phyloP scores from a whole-genome alignment of 495 filamentous ascomycete genomes.

The Penicillium crystallinum region DNA sequence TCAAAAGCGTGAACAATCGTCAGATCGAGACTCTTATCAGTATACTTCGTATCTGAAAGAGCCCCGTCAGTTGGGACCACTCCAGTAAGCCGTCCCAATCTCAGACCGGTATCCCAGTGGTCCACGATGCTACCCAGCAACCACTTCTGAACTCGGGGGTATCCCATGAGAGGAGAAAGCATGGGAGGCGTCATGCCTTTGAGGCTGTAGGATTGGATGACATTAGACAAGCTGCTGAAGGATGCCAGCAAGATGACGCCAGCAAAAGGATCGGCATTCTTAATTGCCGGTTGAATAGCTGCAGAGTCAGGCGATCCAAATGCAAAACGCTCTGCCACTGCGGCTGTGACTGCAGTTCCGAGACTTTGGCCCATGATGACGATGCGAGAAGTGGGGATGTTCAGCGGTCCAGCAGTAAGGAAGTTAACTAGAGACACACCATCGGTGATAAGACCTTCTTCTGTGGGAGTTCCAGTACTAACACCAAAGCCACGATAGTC shows the following conservation, averaged over 20 bases:
- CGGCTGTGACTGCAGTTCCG: conserved; percentile 77
- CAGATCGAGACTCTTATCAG: conserved; percentile 53
- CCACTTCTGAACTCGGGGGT: conserved; percentile 48
- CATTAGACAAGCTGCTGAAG: conserved; percentile 66
- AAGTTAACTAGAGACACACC: conserved; percentile 65
- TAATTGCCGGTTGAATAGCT: conserved; percentile 33
- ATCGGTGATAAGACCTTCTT: conserved; percentile 77
- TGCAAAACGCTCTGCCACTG: conserved; percentile 62
- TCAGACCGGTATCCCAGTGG: conserved; percentile 49
- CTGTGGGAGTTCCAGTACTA: conserved; percentile 73
- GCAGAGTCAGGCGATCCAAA: conserved; percentile 37
- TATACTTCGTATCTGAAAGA: conserved; percentile 25
- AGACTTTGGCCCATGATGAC: conserved; percentile 84
- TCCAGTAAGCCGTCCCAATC: conserved; percentile 42
- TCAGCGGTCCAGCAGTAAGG: conserved; percentile 34
- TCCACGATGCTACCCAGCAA: conserved; percentile 47
- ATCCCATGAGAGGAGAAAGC: conserved; percentile 63
- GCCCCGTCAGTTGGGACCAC: conserved; percentile 20
- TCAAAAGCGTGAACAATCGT: conserved; percentile 70
- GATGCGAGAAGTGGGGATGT: conserved; percentile 64
- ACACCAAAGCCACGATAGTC: conserved; percentile 90
- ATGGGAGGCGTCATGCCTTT: conserved; percentile 76
- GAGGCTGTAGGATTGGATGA: conserved; percentile 68
- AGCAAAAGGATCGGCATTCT: conserved; percentile 51
- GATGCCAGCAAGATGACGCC: conserved; percentile 73